A percentile compares a stretch with the other conserved stretches of the same genome.
Evolutionary conservation across 495 filamentous ascomycete species (phyloP).

Genomic region (Penicillium flavigenum): DNA sequence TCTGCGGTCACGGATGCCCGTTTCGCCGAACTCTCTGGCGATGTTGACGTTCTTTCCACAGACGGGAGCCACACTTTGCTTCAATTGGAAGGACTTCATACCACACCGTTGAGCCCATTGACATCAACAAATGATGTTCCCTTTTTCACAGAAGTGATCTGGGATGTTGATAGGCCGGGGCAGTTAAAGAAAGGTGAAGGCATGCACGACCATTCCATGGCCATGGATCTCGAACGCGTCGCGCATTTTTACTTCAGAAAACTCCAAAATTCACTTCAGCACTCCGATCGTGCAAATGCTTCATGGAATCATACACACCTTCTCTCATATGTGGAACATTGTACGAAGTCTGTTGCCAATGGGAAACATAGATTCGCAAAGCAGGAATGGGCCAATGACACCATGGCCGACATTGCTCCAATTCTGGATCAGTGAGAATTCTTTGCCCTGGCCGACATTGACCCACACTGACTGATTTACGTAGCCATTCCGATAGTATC

Average conservation of each 20-base stretch:
- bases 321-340: constrained; percentile 20
- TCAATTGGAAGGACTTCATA: constrained; percentile 30
- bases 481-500: constrained; percentile 19
- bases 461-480: constrained; percentile 4
- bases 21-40: constrained; percentile 27
- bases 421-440: constrained; percentile 27
- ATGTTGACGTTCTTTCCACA: constrained; percentile 26
- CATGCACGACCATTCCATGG: constrained; percentile 1
- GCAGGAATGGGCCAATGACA: constrained; percentile 38
- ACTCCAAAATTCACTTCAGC: constrained; percentile 3
- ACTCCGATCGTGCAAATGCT: neutral
- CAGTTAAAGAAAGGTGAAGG: neutral
- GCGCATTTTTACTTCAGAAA: constrained; percentile 25
- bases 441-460: neutral
- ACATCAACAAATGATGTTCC: constrained; percentile 21
- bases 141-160: constrained; percentile 25
- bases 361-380: constrained; percentile 19
- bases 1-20: constrained; percentile 16
- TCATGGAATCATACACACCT: constrained; percentile 14
- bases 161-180: constrained; percentile 18
- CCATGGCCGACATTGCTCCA: constrained; percentile 30
- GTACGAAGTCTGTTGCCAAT: constrained; percentile 13
- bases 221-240: constrained; percentile 21
- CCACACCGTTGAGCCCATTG: constrained; percentile 25
- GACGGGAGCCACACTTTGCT: constrained; percentile 20